Evolutionary conservation across 73 alveolate genomes (phyloP), one percentile per base, ranked within the genome.

Genomic region (Urostyla sp.): DNA sequence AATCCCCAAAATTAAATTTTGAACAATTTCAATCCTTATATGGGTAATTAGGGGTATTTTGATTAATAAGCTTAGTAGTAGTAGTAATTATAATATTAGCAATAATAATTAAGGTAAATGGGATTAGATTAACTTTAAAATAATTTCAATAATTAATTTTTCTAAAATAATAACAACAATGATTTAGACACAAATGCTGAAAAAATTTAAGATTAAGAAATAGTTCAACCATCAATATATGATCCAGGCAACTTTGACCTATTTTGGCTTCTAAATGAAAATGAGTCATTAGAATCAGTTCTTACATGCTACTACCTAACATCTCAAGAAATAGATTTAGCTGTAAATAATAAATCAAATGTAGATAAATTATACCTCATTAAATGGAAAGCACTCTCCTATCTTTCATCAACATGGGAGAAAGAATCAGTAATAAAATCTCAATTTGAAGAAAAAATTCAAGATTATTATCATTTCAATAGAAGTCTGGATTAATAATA

Each of bases 371-470:
- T 92, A 0, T 92, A 89, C 76, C 82, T 90, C 7, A 89, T 92
- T 23, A 92, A 92, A 58, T 92, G 98, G 98, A 90, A 84, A 58
- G 82, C 82, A 67, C 66, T 92, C 20, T 87, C 95, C 34, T 92
- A 90, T 54, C 40, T 59, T 31, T 90, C 86, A 53, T 11, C 91
- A 2, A 87, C 98, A 15, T 92, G 98, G 98, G 98, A 92, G 66
- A 92, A 91, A 11, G 92, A 87, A 51, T 74, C 89, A 10, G 30
- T 81, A 0, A 23, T 92, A 23, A 54, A 59, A 24, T 77, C 76
- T 26, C 28, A 34, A 6, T 73, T 56, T 55, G 89, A 80, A 13
- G 79, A 72, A 24, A 75, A 81, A 32, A 79, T 92, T 20, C 45
- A 61, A 32, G 96, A 85, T 16, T 92, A 79, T 54, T 63, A 81